Conservation (phyloP, 352 stramenopile genomes). For the Phytophthora pluvialis region DNA sequence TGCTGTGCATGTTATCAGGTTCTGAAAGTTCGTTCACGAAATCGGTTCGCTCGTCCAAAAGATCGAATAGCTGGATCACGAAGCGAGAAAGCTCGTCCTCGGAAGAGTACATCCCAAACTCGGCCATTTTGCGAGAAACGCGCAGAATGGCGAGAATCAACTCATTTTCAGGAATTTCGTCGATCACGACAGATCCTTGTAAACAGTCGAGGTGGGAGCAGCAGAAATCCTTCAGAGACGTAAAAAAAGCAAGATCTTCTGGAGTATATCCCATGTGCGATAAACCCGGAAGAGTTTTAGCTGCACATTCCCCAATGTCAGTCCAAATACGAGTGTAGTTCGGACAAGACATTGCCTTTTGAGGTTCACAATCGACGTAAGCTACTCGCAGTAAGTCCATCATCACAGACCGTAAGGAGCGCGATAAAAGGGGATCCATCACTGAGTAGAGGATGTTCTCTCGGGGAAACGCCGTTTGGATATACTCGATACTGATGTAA, state of each 20-base stretch:
- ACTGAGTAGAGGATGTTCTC: constrained; percentile 55
- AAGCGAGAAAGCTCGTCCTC: constrained; percentile 48
- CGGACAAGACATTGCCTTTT: constrained; percentile 61
- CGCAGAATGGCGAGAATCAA: constrained; percentile 62
- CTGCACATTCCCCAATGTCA: constrained; percentile 42
- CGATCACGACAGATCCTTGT: constrained; percentile 51
- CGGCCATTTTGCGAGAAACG: constrained; percentile 60
- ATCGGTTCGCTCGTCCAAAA: constrained; percentile 57
- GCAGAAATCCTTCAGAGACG: constrained; percentile 52
- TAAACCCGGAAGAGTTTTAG: constrained; percentile 40
- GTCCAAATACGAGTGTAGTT: constrained; percentile 80
- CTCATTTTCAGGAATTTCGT: constrained; percentile 69
- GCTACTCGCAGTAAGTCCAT: constrained; percentile 71
- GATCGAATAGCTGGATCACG: constrained; percentile 37
- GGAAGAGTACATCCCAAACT: constrained; percentile 70
- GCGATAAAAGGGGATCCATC: constrained; percentile 52
- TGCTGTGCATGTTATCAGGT: background rate
- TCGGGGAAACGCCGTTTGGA: constrained; percentile 67
- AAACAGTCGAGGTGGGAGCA: constrained; percentile 51
- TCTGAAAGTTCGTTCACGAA: constrained; percentile 25
- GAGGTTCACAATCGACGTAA: constrained; percentile 76
- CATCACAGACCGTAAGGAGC: constrained; percentile 67
- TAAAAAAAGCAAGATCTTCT: constrained; percentile 59
- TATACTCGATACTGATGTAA: constrained; percentile 78
- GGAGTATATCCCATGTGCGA: constrained; percentile 41